Evolutionary conservation across 371 early-diverging fungal genomes (phyloP), one percentile per base, ranked within the genome.

Genomic region (Actinomortierella wolfii): DNA sequence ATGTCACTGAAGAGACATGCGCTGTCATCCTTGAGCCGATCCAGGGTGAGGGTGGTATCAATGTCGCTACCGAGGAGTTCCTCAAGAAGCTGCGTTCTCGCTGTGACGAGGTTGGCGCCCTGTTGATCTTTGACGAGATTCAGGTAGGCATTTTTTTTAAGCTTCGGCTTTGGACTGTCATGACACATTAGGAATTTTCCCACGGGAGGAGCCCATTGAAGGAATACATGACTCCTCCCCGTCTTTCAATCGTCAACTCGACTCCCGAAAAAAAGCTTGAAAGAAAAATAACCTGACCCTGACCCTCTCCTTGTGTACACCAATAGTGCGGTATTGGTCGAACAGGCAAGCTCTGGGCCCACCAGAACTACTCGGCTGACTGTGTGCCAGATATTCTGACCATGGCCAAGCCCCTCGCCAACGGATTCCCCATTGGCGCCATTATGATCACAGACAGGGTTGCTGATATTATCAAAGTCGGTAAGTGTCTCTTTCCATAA

Each of bases 391-490:
- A 97, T 80, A 83, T 97, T n/a, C 59, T 97, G 64, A 94, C 96
- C 25, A 82, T 92, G 82, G 98, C 97, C 57, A 97, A 97, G 69
- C 97, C 98, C 24, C 83, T 97, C 47, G 97, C 94, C 39, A 95
- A 95, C 79, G 98, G 98, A 51, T 77, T 96, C 15, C 98, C 98
- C n/a, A 93, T 97, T 62, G 96, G 97, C 69, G 97, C 97, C 28
- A 86, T 91, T 61, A 62, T 97, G 66, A 85, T 91, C 51, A 81
- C 83, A 45, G 81, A 85, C 39, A 76, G 81, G 58, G 93, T 97
- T n/a, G 94, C 94, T 9, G 83, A 85, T 18, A 67, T 85, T 59
- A 89, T 97, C 76, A 84, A 85, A 29, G 68, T 85, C 29, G 93
- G 86, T 83, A 78, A 62, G 39, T 18, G 54, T 40, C 11, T 5